A percentile compares a stretch with the other conserved stretches of the same genome.
These are phyloP conservation scores for Podaxis mareebaensis DNA, from an alignment of 768 basidiomycete genomes.

Conservation along the genomic window DNA sequence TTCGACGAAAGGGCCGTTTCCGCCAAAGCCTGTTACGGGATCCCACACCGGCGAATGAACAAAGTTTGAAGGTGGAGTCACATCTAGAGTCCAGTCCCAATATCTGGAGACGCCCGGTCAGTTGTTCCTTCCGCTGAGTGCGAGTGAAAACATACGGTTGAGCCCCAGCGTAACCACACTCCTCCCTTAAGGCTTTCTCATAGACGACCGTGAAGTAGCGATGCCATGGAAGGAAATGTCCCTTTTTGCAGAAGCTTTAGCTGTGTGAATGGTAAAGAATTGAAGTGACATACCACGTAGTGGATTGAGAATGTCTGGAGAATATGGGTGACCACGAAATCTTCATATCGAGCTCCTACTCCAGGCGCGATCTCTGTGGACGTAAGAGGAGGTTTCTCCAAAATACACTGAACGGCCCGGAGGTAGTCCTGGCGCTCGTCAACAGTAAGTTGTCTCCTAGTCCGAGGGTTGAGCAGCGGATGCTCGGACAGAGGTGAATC, in stretches of 20 bases:
- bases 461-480: not conserved
- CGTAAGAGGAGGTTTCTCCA: slow-evolving; percentile 20
- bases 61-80: not conserved
- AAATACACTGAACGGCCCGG: slow-evolving; percentile 24
- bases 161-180: slow-evolving; percentile 27
- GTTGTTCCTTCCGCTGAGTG: not conserved
- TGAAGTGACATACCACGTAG: slow-evolving; percentile 22
- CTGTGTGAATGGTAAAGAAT: not conserved
- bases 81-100: not conserved
- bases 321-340: slow-evolving; percentile 27
- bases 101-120: not conserved
- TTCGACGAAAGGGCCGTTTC: not conserved
- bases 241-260: slow-evolving; percentile 12
- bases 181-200: slow-evolving; percentile 23
- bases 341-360: slow-evolving; percentile 26
- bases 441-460: not conserved
- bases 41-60: not conserved
- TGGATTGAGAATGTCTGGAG: slow-evolving; percentile 24
- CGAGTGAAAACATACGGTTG: slow-evolving; percentile 21
- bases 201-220: slow-evolving; percentile 24
- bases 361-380: slow-evolving; percentile 21
- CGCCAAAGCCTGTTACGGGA: not conserved
- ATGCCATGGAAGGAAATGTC: slow-evolving; percentile 30
- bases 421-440: slow-evolving; percentile 19
- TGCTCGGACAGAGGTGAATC: not conserved